Base-by-base conservation (phyloP, 306 rosid species). In the Trifolium fragiferum region DNA sequence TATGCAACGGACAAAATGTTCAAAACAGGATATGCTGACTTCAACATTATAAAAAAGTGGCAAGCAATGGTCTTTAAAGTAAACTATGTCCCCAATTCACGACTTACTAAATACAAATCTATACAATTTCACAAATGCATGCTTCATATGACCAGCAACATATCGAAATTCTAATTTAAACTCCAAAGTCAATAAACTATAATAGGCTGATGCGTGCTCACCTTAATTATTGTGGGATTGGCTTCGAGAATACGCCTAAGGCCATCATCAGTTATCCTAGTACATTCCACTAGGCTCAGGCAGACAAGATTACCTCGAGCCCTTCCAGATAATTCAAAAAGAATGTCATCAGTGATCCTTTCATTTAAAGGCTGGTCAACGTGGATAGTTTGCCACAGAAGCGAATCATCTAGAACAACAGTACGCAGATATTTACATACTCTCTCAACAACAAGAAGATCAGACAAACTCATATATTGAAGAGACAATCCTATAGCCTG, bases 181-280 rank as follows among this genome's bases (percentile, higher is more conserved):
- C 49, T 68, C 20, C 35, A 58, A 15, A 59, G 15, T 7, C 33
- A 57, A 62, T 10, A n/a, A 74, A 18, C 1, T 30, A 59, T 30
- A 59, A 25, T 14, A 74, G 8, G 16, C 21, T 7, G 54, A 54
- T 37, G 65, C 38, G 35, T 57, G 80, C 92, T 84, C 23, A 95
- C 98, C 94, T 85, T 92, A 75, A 76, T 80, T 70, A 95, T 72
- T 82, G 82, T 89, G 69, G 88, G 88, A 85, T 92, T 95, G 69
- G 72, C 83, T 82, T 87, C 88, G 80, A 92, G 92, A 81, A 95
- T 92, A 7, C 86, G 83, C 84, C 72, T 92, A 61, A 95, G 80
- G 75, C 96, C 92, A 76, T 90, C 90, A 62, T 95, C 98, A 19
- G 99, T 95, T 64, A 95, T 92, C 87, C 84, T 86, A 8, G 84